Percentiles rank a stretch among this genome's conserved stretches.
These are phyloP conservation scores for Triadica sebifera DNA, from an alignment of 345 rosid species.

Conservation along the genomic window DNA sequence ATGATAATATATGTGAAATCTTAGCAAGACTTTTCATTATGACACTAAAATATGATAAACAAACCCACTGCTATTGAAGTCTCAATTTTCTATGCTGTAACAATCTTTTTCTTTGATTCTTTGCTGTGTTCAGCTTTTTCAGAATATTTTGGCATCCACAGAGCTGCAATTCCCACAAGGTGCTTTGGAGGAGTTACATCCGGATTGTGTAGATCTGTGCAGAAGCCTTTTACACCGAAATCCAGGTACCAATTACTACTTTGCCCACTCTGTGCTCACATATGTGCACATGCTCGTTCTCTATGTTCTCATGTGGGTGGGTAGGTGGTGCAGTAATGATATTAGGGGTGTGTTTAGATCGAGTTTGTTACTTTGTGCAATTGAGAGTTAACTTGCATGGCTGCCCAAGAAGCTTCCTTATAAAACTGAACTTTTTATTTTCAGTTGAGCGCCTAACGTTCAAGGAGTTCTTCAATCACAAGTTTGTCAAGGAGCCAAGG, in stretches of 20 bases:
- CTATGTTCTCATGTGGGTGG: too few relatives aligned
- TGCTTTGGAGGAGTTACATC: conserved; percentile 51
- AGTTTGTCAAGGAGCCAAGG: conserved; percentile 61
- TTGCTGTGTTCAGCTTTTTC: conserved; percentile 59
- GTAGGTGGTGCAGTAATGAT: background rate
- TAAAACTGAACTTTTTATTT: conserved; percentile 21
- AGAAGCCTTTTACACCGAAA: conserved; percentile 61
- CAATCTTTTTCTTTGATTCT: conserved; percentile 12
- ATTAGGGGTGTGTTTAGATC: background rate
- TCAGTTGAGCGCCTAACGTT: conserved; percentile 71
- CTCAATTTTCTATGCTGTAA: conserved; percentile 9
- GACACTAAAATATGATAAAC: conserved; percentile 1
- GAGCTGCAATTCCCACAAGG: conserved; percentile 69
- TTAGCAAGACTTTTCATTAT: background rate
- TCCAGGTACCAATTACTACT: conserved; percentile 46
- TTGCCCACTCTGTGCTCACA: background rate
- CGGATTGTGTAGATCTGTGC: conserved; percentile 77
- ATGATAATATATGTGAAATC: background rate
- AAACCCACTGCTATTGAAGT: background rate
- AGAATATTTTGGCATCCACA: conserved; percentile 62
- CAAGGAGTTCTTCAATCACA: conserved; percentile 72
- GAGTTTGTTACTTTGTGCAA: background rate
- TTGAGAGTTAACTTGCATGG: background rate
- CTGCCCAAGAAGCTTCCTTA: background rate
- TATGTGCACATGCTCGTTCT: background rate